phyloP scores from a whole-genome alignment of 1,284 basidiomycete genomes.

The Melampsora americana region DNA sequence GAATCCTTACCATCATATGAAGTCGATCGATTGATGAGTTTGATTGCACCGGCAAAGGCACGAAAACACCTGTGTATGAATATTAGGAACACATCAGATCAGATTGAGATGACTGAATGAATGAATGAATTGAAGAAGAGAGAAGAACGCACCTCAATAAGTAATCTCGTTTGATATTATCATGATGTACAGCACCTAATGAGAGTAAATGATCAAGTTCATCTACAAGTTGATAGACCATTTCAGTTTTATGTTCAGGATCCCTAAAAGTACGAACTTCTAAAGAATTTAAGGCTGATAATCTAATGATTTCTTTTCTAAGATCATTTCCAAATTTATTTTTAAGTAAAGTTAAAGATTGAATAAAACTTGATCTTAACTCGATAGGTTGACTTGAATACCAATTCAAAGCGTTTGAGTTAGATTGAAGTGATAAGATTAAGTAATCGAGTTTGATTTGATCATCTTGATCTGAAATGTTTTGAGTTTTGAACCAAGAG shows the following conservation, averaged over 20 bases:
- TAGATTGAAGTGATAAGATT: constrained; percentile 27
- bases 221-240: constrained; percentile 32
- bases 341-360: constrained; percentile 12
- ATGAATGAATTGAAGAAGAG: not conserved
- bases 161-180: constrained; percentile 24
- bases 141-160: constrained; percentile 21
- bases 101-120: not conserved
- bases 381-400: constrained; percentile 23
- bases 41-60: constrained; percentile 34
- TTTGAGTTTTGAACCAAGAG: constrained; percentile 27
- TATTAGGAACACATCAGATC: not conserved
- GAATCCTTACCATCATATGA: constrained; percentile 35
- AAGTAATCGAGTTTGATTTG: constrained; percentile 22
- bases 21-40: constrained; percentile 37
- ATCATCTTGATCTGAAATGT: constrained; percentile 25
- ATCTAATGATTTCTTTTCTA: constrained; percentile 35
- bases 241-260: constrained; percentile 34
- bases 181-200: constrained; percentile 26
- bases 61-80: constrained; percentile 28
- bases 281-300: constrained; percentile 32
- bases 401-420: constrained; percentile 27
- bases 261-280: constrained; percentile 38
- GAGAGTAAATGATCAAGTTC: constrained; percentile 32
- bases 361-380: constrained; percentile 16
- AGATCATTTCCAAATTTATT: constrained; percentile 25